Base-by-base conservation (phyloP, 1,284 basidiomycete species). In the Ustilago vetiveriae region DNA sequence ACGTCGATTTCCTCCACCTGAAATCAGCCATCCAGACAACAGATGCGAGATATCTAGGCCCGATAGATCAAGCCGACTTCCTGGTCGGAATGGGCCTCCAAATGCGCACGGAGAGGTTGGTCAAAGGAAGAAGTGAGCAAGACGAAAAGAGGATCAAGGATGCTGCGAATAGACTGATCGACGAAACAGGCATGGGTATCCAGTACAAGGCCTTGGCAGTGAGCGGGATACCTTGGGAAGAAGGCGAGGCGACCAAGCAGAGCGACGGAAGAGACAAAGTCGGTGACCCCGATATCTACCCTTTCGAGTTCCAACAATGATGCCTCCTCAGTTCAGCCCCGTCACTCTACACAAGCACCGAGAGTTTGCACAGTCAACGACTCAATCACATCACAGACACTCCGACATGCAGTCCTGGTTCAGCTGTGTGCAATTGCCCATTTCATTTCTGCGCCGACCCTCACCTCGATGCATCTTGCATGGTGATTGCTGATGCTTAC, bases 1-100 rank as follows among this genome's bases (percentile, higher is more conserved):
- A 98, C 78, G 95, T 99, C 47, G 94, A 98, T 83, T 99, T 98
- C 83, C 87, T 88, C 0, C 92, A 92, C 80, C 85, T 98, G 36
- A 86, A 87, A 71, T 92, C 94, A 82, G 89, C 92, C 0, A 84
- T 94, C 59, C 81, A 45, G 6, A 72, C 77, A 2, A 78, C 82
- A 47, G 63, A 76, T 24, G 55, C 74, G 2, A 79, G 84, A 11
- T 79, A 87, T 0, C 85, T 88, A 40, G 90, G 90, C 0, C 88
- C 89, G 0, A 84, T 93, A 17, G 78, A 87, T 0, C 92, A 94
- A 83, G 84, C 85, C 2, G 82, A 84, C 4, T 94, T 94, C 83
- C 85, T 94, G 17, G 83, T 67, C 3, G 58, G 63, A 1, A 70
- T 81, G 44, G 92, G 91, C 0, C 80, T 94, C 5, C 82, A 86